Percentiles rank a stretch among this genome's conserved stretches.
phyloP scores from a whole-genome alignment of 108 stramenopile species.

The Parietichytrium sp. region DNA sequence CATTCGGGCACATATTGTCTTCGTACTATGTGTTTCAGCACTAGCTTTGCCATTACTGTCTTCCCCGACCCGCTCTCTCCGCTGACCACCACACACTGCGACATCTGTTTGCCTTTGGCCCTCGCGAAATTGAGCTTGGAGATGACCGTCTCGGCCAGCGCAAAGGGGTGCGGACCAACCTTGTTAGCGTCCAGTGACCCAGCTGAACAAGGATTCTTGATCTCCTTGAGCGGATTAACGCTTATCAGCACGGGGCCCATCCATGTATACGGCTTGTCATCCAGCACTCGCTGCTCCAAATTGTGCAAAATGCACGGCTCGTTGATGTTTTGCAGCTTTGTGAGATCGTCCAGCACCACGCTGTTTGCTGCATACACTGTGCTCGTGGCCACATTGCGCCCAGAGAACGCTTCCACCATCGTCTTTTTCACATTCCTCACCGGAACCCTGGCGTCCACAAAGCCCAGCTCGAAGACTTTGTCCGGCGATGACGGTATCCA shows the following conservation, averaged over 20 bases:
- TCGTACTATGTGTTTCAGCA: background rate
- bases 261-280: conserved; percentile 8
- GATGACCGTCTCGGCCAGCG: conserved; percentile 5
- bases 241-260: conserved; percentile 22
- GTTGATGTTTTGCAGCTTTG: background rate
- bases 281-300: background rate
- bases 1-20: background rate
- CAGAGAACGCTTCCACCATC: too few relatives aligned
- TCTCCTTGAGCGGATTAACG: conserved; percentile 37
- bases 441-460: too few relatives aligned
- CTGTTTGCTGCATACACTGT: too few relatives aligned
- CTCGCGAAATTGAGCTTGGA: background rate
- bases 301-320: background rate
- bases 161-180: conserved; percentile 39
- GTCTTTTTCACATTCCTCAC: too few relatives aligned
- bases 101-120: background rate
- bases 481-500: too few relatives aligned
- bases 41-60: conserved; percentile 35
- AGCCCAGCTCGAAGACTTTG: too few relatives aligned
- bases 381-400: too few relatives aligned
- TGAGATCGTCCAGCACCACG: conserved; percentile 35
- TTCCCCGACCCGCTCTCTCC: conserved; percentile 42
- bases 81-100: conserved; percentile 19
- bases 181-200: background rate
- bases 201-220: background rate